Evolutionary conservation across 176 grass and related monocot species (phyloP), one percentile per base, ranked within the genome.

Genomic region (Dendrocalamus sinicus): DNA sequence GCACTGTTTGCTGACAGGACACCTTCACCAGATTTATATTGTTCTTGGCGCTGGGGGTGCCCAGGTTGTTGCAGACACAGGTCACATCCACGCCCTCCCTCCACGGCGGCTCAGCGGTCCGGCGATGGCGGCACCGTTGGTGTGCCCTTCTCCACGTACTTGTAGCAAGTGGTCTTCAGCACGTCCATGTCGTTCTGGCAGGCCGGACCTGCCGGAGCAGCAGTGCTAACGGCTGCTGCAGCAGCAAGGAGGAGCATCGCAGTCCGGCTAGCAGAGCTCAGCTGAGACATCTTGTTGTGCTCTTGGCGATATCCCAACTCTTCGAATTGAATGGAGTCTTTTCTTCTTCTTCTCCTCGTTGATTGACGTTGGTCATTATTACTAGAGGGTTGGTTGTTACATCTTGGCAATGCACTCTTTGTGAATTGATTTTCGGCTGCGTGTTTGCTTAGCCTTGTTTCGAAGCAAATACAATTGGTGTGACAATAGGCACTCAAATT

Each of bases 21-120:
- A 86, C 77, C 78, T 54, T 90, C 6, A 82, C 64, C 63, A 77
- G 6, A 83, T 64, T 77, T 1, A 82, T 45, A 8, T 35, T 81
- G 12, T 81, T 12, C 75, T 0, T 80, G 19, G 72, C 26, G 7
- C 52, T 60, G 0, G 76, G 40, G 39, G 19, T 75, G 75, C 68
- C 26, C 41, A 89, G 70, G 62, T 89, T 85, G 15, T 30, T 37
- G 26, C 82, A 84, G 59, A 84, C 24, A 24, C 75, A 84, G 87
- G 75, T 15, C 19, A 45, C 68, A 7, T 73, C 24, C 14, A 10
- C 48, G 2, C 22, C 50, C 68, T 59, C 22, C 50, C 68, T 59
- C 46, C 37, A 85, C 10, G 60, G 26, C 45, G 3, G 10, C n/a
- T 22, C 87, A 89, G 81, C 87, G 84, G 4, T 67, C 58, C 1